A percentile compares a stretch with the other conserved stretches of the same genome.
phyloP scores from a whole-genome alignment of 1,139 yeast genomes.

The Scheffersomyces cryptocercus region DNA sequence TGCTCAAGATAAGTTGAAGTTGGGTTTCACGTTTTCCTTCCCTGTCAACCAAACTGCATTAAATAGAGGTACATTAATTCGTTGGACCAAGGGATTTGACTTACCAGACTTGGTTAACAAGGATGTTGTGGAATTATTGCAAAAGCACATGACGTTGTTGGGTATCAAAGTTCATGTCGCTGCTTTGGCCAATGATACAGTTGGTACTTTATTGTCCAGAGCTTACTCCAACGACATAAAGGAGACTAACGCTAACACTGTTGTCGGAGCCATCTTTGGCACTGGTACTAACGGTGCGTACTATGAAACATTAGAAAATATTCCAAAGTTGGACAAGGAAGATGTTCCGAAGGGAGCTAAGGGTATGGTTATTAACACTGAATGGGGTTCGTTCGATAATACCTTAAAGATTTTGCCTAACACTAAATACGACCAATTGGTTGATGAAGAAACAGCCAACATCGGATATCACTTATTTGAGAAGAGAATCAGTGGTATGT shows the following conservation, averaged over 20 bases:
- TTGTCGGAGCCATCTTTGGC: constrained; percentile 88
- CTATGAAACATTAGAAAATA: constrained; percentile 68
- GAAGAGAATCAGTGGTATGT: constrained; percentile 93
- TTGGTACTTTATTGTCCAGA: constrained; percentile 86
- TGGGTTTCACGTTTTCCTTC: constrained; percentile 92
- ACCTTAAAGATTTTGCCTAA: constrained; percentile 68
- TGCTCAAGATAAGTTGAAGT: constrained; percentile 46
- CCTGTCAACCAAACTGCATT: constrained; percentile 86
- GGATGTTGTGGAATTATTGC: constrained; percentile 76
- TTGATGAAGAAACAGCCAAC: constrained; percentile 78
- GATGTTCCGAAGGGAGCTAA: constrained; percentile 48
- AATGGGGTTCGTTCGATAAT: constrained; percentile 97
- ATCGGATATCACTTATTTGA: constrained; percentile 88
- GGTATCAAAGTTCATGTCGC: constrained; percentile 71
- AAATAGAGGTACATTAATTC: constrained; percentile 72
- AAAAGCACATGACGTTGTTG: constrained; percentile 60
- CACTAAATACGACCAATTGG: constrained; percentile 68
- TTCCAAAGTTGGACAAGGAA: constrained; percentile 57
- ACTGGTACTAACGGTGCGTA: constrained; percentile 98
- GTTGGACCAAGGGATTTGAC: constrained; percentile 96
- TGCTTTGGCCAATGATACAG: constrained; percentile 93
- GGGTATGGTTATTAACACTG: constrained; percentile 90
- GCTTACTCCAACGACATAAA: constrained; percentile 68
- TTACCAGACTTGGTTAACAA: constrained; percentile 80
- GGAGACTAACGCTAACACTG: constrained; percentile 65